A percentile compares a stretch with the other conserved stretches of the same genome.
phyloP scores from a whole-genome alignment of 2,329 filamentous ascomycete genomes.

The Pyricularia grisea region DNA sequence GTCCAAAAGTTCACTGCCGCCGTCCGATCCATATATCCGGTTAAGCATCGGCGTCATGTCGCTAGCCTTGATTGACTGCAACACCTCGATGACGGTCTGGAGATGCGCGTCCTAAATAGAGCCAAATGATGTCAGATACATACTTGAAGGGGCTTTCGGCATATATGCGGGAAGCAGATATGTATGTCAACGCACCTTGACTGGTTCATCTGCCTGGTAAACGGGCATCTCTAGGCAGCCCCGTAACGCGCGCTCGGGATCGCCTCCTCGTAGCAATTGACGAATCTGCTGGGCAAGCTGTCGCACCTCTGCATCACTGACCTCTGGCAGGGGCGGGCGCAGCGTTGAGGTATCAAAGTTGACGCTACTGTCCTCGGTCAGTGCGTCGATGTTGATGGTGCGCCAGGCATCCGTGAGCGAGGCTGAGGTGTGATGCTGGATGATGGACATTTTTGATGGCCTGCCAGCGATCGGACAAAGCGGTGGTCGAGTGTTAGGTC shows the following conservation, averaged over 20 bases:
- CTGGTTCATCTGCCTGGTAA: slow-evolving; percentile 50
- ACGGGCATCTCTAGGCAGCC: slow-evolving; percentile 80
- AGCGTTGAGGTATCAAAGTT: slow-evolving; percentile 89
- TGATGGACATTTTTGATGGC: slow-evolving; percentile 47
- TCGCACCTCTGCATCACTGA: slow-evolving; percentile 70
- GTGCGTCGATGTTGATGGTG: slow-evolving; percentile 88
- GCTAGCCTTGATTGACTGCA: slow-evolving; percentile 91
- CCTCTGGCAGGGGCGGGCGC: slow-evolving; percentile 64
- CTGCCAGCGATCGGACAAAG: background rate
- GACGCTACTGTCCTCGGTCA: slow-evolving; percentile 78
- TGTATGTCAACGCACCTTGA: slow-evolving; percentile 39
- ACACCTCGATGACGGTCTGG: slow-evolving; percentile 80
- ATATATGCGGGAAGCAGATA: background rate
- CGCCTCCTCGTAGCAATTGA: slow-evolving; percentile 78
- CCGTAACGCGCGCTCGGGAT: slow-evolving; percentile 77
- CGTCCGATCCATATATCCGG: slow-evolving; percentile 67
- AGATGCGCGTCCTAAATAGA: slow-evolving; percentile 71
- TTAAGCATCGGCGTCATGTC: slow-evolving; percentile 88
- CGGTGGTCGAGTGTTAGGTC: background rate
- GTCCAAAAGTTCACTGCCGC: slow-evolving; percentile 78
- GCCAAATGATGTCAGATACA: background rate
- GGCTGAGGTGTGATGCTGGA: slow-evolving; percentile 53
- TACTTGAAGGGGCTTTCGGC: background rate
- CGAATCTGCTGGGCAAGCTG: slow-evolving; percentile 71
- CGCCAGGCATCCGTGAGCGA: slow-evolving; percentile 61